phyloP scores from a whole-genome alignment of 2,329 filamentous ascomycete genomes.

The Exserohilum rostratum region DNA sequence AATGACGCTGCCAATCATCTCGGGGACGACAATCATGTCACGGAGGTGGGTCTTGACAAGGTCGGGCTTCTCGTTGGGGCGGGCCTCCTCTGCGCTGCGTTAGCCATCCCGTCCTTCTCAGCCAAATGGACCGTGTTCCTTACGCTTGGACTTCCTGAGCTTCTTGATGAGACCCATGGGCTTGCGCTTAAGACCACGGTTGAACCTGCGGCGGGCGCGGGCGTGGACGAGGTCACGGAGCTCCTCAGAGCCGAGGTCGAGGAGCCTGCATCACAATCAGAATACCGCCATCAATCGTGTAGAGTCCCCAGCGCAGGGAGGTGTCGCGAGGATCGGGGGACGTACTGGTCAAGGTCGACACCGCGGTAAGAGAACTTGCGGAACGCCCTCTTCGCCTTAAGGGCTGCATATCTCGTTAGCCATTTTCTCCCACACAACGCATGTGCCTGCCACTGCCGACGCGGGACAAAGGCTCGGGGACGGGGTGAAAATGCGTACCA shows the following conservation, averaged over 20 bases:
- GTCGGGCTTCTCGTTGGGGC: conserved; percentile 98
- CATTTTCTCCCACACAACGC: conserved; percentile 17
- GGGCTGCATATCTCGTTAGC: conserved; percentile 64
- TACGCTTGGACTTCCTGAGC: conserved; percentile 82
- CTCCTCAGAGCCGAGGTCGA: conserved; percentile 97
- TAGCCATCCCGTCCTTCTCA: conserved; percentile 1
- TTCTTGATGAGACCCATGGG: conserved; percentile 99
- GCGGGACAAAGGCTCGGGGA: conserved; percentile 17
- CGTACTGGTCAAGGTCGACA: conserved; percentile 99
- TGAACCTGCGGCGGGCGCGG: conserved; percentile 97
- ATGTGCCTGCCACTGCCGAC: conserved; percentile 10
- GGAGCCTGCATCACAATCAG: conserved; percentile 69
- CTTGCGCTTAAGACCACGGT: conserved; percentile 99
- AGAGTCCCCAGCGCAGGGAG: neutral
- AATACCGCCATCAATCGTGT: conserved; percentile 10
- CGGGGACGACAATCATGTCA: conserved; percentile 99
- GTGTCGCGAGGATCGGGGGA: conserved; percentile 32
- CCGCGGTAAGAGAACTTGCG: conserved; percentile 99
- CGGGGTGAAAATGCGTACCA: conserved; percentile 56
- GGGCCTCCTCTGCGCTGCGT: conserved; percentile 35
- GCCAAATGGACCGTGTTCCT: neutral
- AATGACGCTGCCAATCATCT: conserved; percentile 99
- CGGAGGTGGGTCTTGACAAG: conserved; percentile 99
- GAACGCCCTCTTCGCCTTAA: conserved; percentile 99
- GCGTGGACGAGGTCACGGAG: conserved; percentile 99